phyloP scores from a whole-genome alignment of 2,329 filamentous ascomycete genomes.

The Dendryphion nanum region DNA sequence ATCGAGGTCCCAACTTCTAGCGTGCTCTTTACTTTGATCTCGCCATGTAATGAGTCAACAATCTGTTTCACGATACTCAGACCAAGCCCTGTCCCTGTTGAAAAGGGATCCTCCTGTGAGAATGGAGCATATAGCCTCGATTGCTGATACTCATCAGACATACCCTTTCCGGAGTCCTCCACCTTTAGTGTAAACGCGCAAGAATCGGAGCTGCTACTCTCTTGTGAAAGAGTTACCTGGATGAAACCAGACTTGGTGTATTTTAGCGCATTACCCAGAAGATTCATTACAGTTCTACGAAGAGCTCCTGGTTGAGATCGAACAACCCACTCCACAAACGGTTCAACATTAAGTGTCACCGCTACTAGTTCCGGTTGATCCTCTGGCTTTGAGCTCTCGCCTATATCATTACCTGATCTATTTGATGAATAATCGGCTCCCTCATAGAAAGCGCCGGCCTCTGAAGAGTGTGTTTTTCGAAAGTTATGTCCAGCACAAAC shows the following conservation, averaged over 20 bases:
- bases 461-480: too few relatives aligned
- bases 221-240: conserved; percentile 21
- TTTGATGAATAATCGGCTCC: too few relatives aligned
- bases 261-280: conserved; percentile 39
- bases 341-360: conserved; percentile 26
- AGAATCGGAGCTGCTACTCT: conserved; percentile 1
- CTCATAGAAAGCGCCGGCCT: too few relatives aligned
- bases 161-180: conserved; percentile 33
- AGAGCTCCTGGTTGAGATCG: conserved; percentile 38
- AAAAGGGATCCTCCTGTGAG: conserved; percentile 30
- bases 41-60: conserved; percentile 18
- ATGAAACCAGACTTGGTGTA: conserved; percentile 33
- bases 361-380: conserved; percentile 18
- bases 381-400: neutral
- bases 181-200: conserved; percentile 32
- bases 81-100: conserved; percentile 20
- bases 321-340: conserved; percentile 42
- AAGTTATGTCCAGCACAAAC: conserved; percentile 39
- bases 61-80: conserved; percentile 24
- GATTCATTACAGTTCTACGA: conserved; percentile 37
- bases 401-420: conserved; percentile 15
- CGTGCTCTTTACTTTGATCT: conserved; percentile 20
- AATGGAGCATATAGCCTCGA: conserved; percentile 35
- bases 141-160: conserved; percentile 30
- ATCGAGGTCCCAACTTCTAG: too few relatives aligned